Base-by-base conservation (phyloP, 2,329 filamentous ascomycete species). In the Fusarium sp. region DNA sequence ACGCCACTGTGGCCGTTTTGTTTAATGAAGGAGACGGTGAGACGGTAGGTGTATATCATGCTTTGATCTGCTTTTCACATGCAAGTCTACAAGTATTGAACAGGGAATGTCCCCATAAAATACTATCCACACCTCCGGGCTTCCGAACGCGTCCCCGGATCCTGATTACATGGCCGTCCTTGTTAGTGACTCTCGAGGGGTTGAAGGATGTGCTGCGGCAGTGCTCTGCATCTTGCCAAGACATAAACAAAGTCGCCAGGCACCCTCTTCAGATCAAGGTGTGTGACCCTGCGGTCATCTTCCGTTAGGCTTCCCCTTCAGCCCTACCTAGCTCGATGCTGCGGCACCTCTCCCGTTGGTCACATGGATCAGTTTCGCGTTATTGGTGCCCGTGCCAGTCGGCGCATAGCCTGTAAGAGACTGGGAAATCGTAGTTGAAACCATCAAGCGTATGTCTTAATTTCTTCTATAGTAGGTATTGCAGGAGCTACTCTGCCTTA, bases 251-350 rank as follows among this genome's bases (percentile, higher is more conserved):
- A 50, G 50, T 42, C 30, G 29, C 27, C 5, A 52, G 42, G 56
- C 68, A 72, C 52, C 68, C 68, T 25, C 46, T 58, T 59, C 64
- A 44, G n/a, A 47, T 30, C 50, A 30, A 51, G 56, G 42, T 52
- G 70, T 45, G 34, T 63, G 67, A 24, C 27, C 32, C 65, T 58
- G 57, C 73, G 73, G 73, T 42, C 70, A 76, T 75, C 73, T 76
- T 75, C 73, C 73, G 73, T 55, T 60, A 27, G 20, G 27, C 57
- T 46, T 56, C 54, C 24, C 24, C 40, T 59, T 75, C 70, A 75
- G 72, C 73, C 73, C 63, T 75, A 75, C 44, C 50, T 49, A 54
- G 34, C 20, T 55, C 14, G 34, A 62, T 27, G 44, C 34, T 46
- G 42, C 52, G 51, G 34, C 27, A 53, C 50, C 14, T 53, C 59